Evolutionary conservation across 257 asterid species (phyloP).

Genomic region (Petunia axillaris): DNA sequence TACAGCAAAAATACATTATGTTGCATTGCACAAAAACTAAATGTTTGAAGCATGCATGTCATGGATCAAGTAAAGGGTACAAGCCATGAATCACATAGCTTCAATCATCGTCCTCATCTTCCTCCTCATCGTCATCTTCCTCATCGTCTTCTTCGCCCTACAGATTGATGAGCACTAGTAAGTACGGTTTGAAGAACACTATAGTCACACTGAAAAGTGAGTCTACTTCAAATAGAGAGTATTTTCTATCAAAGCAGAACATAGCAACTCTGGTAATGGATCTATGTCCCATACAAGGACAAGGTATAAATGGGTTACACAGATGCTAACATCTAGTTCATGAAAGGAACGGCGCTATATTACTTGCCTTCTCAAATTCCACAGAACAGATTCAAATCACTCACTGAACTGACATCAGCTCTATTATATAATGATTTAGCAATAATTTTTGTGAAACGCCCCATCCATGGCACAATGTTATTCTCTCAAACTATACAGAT

Average conservation of each 20-base stretch:
- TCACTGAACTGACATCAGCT: conserved; percentile 2
- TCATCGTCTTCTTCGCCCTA: conserved; percentile 12
- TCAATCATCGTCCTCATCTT: conserved; percentile 13
- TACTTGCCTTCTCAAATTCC: neutral
- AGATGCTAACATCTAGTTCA: neutral
- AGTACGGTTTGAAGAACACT: neutral
- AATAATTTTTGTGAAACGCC: neutral
- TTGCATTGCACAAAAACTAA: neutral
- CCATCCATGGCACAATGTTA: neutral
- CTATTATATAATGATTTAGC: neutral
- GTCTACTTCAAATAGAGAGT: neutral
- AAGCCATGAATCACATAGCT: neutral
- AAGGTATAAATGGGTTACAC: neutral
- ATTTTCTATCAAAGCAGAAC: neutral
- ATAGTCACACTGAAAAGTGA: neutral
- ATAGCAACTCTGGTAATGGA: neutral
- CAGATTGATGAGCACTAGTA: neutral
- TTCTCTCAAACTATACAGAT: neutral
- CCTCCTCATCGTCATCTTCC: neutral
- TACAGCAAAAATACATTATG: neutral
- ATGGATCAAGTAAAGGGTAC: neutral
- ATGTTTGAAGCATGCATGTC: conserved; percentile 1
- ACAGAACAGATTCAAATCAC: neutral
- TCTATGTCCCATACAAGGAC: neutral
- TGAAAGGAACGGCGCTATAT: neutral